Evolutionary conservation across 2,329 filamentous ascomycete genomes (phyloP).

Genomic region (Neocatenulostroma microsporum): DNA sequence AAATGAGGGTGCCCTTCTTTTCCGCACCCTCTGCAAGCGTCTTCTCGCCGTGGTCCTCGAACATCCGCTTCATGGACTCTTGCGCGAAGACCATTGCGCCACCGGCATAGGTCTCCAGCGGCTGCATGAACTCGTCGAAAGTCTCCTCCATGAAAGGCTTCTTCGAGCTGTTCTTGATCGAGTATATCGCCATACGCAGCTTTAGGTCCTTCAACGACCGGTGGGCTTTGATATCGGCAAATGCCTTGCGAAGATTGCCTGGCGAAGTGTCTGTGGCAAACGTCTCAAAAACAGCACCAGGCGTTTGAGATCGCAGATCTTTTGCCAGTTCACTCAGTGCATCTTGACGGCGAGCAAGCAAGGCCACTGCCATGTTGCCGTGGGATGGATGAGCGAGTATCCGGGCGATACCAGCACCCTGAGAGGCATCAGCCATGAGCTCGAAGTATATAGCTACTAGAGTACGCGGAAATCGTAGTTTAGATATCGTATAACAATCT

Average conservation of each 20-base stretch:
- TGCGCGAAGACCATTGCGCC: slow-evolving; percentile 51
- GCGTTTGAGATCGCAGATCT: slow-evolving; percentile 35
- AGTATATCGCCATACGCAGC: slow-evolving; percentile 47
- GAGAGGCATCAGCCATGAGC: slow-evolving; percentile 9
- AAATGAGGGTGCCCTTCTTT: slow-evolving; percentile 53
- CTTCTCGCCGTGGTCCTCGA: slow-evolving; percentile 45
- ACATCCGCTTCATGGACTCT: slow-evolving; percentile 45
- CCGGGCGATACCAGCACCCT: slow-evolving; percentile 50
- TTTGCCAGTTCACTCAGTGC: slow-evolving; percentile 38
- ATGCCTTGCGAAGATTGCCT: slow-evolving; percentile 41
- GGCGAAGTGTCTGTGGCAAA: slow-evolving; percentile 47
- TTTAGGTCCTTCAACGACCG: slow-evolving; percentile 44
- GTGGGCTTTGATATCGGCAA: slow-evolving; percentile 44
- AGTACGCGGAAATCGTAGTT: too few relatives aligned
- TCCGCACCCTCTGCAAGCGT: slow-evolving; percentile 38
- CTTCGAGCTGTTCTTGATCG: slow-evolving; percentile 48
- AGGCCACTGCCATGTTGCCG: slow-evolving; percentile 49
- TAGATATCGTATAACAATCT: too few relatives aligned
- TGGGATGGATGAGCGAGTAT: slow-evolving; percentile 45
- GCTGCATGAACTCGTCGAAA: slow-evolving; percentile 41
- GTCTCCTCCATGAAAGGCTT: slow-evolving; percentile 51
- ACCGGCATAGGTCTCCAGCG: slow-evolving; percentile 46
- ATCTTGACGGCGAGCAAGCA: slow-evolving; percentile 45
- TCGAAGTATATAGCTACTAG: too few relatives aligned
- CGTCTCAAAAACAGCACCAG: slow-evolving; percentile 42